phyloP scores from a whole-genome alignment of 2,329 filamentous ascomycete species.

The Alternaria sp. region DNA sequence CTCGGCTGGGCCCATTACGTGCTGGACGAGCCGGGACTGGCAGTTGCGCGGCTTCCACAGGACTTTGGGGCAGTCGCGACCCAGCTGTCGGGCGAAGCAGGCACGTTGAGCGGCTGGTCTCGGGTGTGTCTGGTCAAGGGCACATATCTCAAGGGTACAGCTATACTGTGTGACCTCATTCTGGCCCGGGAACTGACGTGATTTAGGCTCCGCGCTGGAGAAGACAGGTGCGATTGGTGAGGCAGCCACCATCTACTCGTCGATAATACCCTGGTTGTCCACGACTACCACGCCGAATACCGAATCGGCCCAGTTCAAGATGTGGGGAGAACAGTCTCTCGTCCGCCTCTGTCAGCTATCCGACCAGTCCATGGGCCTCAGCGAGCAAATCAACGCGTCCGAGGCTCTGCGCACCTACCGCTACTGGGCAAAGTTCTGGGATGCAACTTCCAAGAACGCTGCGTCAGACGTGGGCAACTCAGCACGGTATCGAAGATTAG shows the following conservation, averaged over 20 bases:
- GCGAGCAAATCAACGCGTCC: slow-evolving; percentile 32
- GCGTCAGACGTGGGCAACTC: slow-evolving; percentile 25
- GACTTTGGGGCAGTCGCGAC: slow-evolving; percentile 56
- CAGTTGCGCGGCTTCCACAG: slow-evolving; percentile 67
- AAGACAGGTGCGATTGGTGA: slow-evolving; percentile 55
- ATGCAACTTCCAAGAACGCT: slow-evolving; percentile 28
- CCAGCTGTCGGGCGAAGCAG: slow-evolving; percentile 32
- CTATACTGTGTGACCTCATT: not conserved
- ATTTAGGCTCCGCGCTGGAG: slow-evolving; percentile 55
- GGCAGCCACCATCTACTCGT: slow-evolving; percentile 70
- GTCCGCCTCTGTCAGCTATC: slow-evolving; percentile 76
- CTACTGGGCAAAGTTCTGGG: slow-evolving; percentile 74
- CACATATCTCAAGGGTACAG: slow-evolving; percentile 74
- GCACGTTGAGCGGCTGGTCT: slow-evolving; percentile 72
- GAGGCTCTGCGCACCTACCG: slow-evolving; percentile 58
- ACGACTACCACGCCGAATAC: slow-evolving; percentile 60
- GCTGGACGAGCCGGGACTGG: slow-evolving; percentile 70
- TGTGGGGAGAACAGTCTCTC: slow-evolving; percentile 80
- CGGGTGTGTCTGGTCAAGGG: slow-evolving; percentile 81
- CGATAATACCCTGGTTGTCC: slow-evolving; percentile 68
- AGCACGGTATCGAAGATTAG: slow-evolving; percentile 59
- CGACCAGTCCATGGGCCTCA: slow-evolving; percentile 60
- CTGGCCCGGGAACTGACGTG: slow-evolving; percentile 10
- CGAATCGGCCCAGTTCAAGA: slow-evolving; percentile 64
- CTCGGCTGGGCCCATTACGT: slow-evolving; percentile 86